phyloP scores from a whole-genome alignment of 23 red algal genomes.

The Gracilariopsis chorda region DNA sequence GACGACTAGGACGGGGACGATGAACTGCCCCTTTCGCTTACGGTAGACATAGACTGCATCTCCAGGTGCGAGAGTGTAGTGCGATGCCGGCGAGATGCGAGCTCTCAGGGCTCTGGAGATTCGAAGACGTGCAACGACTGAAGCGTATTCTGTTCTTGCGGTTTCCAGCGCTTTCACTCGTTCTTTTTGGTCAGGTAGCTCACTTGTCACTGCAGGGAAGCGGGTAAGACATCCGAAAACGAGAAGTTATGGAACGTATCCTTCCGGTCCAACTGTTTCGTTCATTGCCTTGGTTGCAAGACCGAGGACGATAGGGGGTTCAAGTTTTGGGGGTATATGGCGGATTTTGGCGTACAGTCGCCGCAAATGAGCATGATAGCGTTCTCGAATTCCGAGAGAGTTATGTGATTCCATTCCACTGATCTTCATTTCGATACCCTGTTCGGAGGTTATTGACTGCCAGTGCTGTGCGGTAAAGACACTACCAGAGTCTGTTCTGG shows the following conservation, averaged over 20 bases:
- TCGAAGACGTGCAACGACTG: neutral
- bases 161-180: neutral
- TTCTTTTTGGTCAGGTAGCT: neutral
- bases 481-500: neutral
- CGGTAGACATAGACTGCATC: neutral
- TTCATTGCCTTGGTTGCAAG: neutral
- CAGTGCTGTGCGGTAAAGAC: neutral
- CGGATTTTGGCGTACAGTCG: conserved; percentile 1
- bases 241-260: neutral
- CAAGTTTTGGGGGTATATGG: too few species aligned
- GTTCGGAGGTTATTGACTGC: neutral
- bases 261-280: neutral
- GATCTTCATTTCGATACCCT: neutral
- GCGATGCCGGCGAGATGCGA: neutral
- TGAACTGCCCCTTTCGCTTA: neutral
- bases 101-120: neutral
- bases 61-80: neutral
- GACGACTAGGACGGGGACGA: neutral
- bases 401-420: neutral
- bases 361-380: conserved; percentile 2
- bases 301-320: neutral
- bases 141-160: neutral
- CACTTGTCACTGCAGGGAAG: neutral
- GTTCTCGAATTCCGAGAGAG: neutral
- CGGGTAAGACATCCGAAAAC: neutral